phyloP scores from a whole-genome alignment of 1,139 yeast genomes.

The Blastobotrys persicus region DNA sequence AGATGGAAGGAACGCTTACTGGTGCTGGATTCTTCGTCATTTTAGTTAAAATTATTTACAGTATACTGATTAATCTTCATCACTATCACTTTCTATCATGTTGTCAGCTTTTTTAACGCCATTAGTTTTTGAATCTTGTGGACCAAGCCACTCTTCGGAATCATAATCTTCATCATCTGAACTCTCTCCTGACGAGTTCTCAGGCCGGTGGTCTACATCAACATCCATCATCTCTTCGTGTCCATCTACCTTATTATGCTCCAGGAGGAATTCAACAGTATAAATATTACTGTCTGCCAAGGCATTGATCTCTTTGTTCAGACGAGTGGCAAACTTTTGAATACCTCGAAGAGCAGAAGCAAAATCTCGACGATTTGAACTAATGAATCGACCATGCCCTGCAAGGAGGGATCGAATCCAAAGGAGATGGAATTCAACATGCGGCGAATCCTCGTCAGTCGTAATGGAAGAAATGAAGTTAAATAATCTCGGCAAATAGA shows the following conservation, averaged over 20 bases:
- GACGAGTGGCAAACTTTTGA: constrained; percentile 70
- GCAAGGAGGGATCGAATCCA: constrained; percentile 75
- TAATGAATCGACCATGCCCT: constrained; percentile 75
- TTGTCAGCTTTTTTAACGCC: constrained; percentile 4
- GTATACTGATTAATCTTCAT: constrained; percentile 13
- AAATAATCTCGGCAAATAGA: constrained; percentile 68
- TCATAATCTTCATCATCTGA: constrained; percentile 32
- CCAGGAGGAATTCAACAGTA: constrained; percentile 44
- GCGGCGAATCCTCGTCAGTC: constrained; percentile 61
- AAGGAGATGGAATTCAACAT: constrained; percentile 74
- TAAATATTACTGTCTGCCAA: constrained; percentile 57
- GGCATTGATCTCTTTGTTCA: constrained; percentile 69
- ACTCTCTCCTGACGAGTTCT: constrained; percentile 18
- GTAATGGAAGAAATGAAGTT: constrained; percentile 69
- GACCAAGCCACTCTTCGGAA: constrained; percentile 48
- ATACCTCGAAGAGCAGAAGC: constrained; percentile 65
- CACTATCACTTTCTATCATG: constrained; percentile 13
- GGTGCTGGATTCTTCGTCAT: too few species aligned
- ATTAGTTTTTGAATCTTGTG: constrained; percentile 28
- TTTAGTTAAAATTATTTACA: background rate
- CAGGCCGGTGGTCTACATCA: constrained; percentile 30
- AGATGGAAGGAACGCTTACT: too few species aligned
- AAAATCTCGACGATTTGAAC: constrained; percentile 60
- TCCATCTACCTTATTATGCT: constrained; percentile 22
- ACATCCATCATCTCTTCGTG: constrained; percentile 21